Evolutionary conservation across 2,329 filamentous ascomycete genomes (phyloP).

Genomic region (Aspergillus transmontanensis): DNA sequence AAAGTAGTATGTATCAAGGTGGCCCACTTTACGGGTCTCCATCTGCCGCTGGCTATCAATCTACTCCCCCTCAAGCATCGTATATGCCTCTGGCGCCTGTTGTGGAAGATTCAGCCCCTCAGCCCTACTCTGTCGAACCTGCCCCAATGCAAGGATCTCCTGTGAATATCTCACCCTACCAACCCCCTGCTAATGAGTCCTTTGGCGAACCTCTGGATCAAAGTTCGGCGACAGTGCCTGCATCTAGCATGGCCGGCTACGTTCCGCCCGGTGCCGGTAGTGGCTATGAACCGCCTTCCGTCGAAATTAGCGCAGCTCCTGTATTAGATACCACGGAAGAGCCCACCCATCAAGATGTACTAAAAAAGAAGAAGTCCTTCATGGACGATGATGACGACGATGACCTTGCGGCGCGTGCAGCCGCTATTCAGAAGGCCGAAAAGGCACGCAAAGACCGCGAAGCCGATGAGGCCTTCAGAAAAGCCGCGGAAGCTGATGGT

Average conservation of each 20-base stretch:
- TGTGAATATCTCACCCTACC: conserved; percentile 34
- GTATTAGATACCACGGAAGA: conserved; percentile 53
- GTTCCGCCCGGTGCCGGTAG: conserved; percentile 31
- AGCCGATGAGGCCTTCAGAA: conserved; percentile 82
- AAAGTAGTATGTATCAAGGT: conserved; percentile 36
- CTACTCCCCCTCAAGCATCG: conserved; percentile 40
- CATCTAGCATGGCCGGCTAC: conserved; percentile 35
- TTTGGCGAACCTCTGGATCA: conserved; percentile 27
- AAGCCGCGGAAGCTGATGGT: conserved; percentile 73
- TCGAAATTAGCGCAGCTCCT: conserved; percentile 37
- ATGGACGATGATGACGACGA: conserved; percentile 80
- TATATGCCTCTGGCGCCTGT: conserved; percentile 45
- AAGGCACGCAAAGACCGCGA: conserved; percentile 72
- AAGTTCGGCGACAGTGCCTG: conserved; percentile 23
- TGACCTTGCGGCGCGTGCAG: conserved; percentile 59
- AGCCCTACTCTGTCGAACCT: conserved; percentile 25
- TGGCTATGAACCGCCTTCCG: conserved; percentile 42
- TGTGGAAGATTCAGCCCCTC: conserved; percentile 37
- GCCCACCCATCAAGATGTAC: conserved; percentile 58
- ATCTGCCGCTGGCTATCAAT: conserved; percentile 34
- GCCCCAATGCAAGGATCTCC: conserved; percentile 24
- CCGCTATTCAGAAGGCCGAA: conserved; percentile 59
- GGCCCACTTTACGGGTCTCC: conserved; percentile 36
- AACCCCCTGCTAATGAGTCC: conserved; percentile 19
- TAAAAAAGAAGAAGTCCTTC: conserved; percentile 73